These are phyloP conservation scores for Boletus edulis DNA, from an alignment of 768 basidiomycete genomes.

Conservation along the genomic window DNA sequence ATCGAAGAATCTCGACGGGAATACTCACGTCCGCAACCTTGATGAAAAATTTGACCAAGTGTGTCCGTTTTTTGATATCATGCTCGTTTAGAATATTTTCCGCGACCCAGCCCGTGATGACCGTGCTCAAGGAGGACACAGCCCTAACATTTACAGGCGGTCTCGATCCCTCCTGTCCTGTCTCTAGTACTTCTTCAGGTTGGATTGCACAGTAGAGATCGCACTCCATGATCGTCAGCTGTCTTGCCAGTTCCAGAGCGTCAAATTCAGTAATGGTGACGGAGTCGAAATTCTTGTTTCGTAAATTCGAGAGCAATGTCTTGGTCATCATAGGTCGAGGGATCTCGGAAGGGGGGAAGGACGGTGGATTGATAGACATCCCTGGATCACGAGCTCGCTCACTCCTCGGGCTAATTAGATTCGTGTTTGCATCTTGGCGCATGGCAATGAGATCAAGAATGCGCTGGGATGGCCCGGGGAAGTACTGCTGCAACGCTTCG, in stretches of 20 bases:
- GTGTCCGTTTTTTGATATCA: conserved; percentile 81
- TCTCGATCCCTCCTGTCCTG: conserved; percentile 66
- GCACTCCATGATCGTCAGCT: conserved; percentile 93
- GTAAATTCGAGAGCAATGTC: conserved; percentile 62
- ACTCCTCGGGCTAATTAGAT: conserved; percentile 52
- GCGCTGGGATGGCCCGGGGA: conserved; percentile 67
- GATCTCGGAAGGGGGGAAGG: conserved; percentile 55
- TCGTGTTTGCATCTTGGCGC: conserved; percentile 48
- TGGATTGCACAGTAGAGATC: conserved; percentile 81
- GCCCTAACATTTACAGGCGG: conserved; percentile 73
- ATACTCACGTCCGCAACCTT: conserved; percentile 83
- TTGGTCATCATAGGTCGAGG: conserved; percentile 89
- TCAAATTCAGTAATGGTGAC: conserved; percentile 90
- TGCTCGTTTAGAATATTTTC: conserved; percentile 90
- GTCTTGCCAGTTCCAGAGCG: conserved; percentile 85
- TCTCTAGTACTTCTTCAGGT: conserved; percentile 86
- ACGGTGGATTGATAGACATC: conserved; percentile 66
- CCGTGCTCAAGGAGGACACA: conserved; percentile 84
- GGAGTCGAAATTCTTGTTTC: conserved; percentile 58
- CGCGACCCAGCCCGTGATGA: conserved; percentile 94
- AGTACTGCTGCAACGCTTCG: conserved; percentile 58
- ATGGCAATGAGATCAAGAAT: conserved; percentile 65
- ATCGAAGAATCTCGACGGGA: conserved; percentile 2
- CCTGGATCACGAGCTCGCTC: conserved; percentile 74
- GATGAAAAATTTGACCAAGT: conserved; percentile 86